Evolutionary conservation across 257 asterid genomes (phyloP).

Genomic region (Jaltomata sinuosa): DNA sequence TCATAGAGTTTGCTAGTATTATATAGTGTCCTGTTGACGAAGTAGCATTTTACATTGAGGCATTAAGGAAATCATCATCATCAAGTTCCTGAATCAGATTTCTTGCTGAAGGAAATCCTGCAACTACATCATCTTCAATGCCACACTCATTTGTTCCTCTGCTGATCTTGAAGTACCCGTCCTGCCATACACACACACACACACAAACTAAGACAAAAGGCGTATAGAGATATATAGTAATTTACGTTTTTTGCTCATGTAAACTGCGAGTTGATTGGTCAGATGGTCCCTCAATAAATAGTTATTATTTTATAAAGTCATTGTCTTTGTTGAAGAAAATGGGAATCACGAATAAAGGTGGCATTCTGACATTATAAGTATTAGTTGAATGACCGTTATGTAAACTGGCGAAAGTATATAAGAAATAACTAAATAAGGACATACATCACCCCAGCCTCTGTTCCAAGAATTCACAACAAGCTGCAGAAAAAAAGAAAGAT

Average conservation of each 20-base stretch:
- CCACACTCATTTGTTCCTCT: conserved; percentile 94
- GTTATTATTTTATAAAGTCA: not conserved
- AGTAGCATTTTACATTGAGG: too few species aligned
- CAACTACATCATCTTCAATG: conserved; percentile 59
- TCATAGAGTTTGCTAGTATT: not conserved
- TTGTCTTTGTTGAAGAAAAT: not conserved
- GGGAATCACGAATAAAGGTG: not conserved
- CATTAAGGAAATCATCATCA: not conserved
- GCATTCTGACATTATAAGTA: not conserved
- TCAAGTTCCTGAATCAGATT: conserved; percentile 25
- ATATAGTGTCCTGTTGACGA: too few species aligned
- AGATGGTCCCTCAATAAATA: too few species aligned
- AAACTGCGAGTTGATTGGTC: too few species aligned
- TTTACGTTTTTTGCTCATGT: too few species aligned
- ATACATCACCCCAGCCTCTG: conserved; percentile 93
- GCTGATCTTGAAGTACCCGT: conserved; percentile 85
- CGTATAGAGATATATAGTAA: not conserved
- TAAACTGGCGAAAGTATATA: not conserved
- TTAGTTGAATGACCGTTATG: not conserved
- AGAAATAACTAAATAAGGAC: conserved; percentile 4
- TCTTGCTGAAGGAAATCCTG: conserved; percentile 71
- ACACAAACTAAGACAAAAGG: not conserved
- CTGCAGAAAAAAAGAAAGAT: conserved; percentile 29
- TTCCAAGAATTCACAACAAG: conserved; percentile 94
- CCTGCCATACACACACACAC: conserved; percentile 35